Evolutionary conservation across 1,284 basidiomycete species (phyloP).

Genomic region (Wolfiporia cocos): DNA sequence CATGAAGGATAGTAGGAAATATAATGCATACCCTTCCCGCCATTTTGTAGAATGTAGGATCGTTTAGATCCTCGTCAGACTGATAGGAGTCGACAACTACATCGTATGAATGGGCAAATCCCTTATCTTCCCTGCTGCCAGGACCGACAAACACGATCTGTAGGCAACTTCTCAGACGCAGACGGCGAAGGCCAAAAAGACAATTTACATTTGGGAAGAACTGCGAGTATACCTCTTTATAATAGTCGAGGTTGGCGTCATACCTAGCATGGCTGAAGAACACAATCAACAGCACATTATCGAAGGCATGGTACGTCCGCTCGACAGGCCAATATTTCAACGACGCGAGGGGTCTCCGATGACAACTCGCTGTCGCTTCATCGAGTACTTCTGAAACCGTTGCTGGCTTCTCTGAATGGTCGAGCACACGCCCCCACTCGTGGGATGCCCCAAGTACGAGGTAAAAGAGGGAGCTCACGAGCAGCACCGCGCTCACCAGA

Average conservation of each 20-base stretch:
- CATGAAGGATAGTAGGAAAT: neutral
- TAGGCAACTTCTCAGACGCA: neutral
- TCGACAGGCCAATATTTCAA: slow-evolving; percentile 8
- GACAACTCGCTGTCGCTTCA: slow-evolving; percentile 11
- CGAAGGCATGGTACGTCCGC: slow-evolving; percentile 31
- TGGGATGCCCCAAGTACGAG: slow-evolving; percentile 7
- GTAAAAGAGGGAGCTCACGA: slow-evolving; percentile 4
- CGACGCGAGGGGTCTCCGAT: slow-evolving; percentile 17
- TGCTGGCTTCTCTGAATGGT: slow-evolving; percentile 1
- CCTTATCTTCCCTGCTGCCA: slow-evolving; percentile 39
- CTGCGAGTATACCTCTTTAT: slow-evolving; percentile 38
- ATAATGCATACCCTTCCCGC: slow-evolving; percentile 33
- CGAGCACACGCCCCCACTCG: neutral
- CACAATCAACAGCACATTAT: slow-evolving; percentile 37
- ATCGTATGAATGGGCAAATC: slow-evolving; percentile 43
- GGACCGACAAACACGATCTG: slow-evolving; percentile 47
- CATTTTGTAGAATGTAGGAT: slow-evolving; percentile 34
- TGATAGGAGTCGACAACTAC: slow-evolving; percentile 42
- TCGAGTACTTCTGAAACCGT: slow-evolving; percentile 7
- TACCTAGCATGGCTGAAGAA: slow-evolving; percentile 48
- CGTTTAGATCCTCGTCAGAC: slow-evolving; percentile 33
- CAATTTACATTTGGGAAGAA: slow-evolving; percentile 44
- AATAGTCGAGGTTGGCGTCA: slow-evolving; percentile 38
- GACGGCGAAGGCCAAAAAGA: neutral
- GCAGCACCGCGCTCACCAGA: slow-evolving; percentile 1